Evolutionary conservation across 495 filamentous ascomycete genomes (phyloP), one percentile per base, ranked within the genome.

Genomic region (Aspergillus olivimuriae): DNA sequence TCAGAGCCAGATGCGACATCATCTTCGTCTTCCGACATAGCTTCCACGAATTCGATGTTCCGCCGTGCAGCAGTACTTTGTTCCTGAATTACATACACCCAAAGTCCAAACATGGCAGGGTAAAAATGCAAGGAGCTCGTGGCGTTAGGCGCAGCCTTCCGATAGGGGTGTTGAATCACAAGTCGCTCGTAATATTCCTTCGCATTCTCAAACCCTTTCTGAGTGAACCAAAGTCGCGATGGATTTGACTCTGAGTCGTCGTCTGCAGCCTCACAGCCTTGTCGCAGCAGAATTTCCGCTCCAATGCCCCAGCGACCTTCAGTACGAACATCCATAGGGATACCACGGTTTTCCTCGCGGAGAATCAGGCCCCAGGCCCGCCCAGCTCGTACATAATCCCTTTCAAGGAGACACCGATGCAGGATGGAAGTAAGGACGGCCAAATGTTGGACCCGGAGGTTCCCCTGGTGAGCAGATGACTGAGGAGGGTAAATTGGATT

Each of bases 241-340:
- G 16, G 20, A 14, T 24, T 41, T 1, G 22, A 26, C 26, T 33
- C 43, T 39, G 24, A 16, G 33, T 34, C 17, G 16, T 26, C 45
- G 10, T 55, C 30, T 5, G 51, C 41, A 23, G 52, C 32, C 37
- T 61, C 53, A 43, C 49, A 42, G 45, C 61, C 57, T 52, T 68
- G 61, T 11, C 74, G 70, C 20, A 85, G 66, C 35, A 86, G 55
- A 34, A 87, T 68, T 51, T 87, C 83, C 12, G 82, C 82, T 19
- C 82, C 83, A 34, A 87, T 75, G 11, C 80, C 81, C 83, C 83
- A 87, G 43, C 76, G 63, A 6, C 66, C 72, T 43, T 72, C 69
- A 15, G 39, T 62, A 22, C 81, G 68, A 2, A 80, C 57, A 60
- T 86, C 80, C 16, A 81, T 51, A n/a, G 60, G 53, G 11, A 53